Percentiles rank a stretch among this genome's conserved stretches.
phyloP scores from a whole-genome alignment of 2,329 filamentous ascomycete genomes.

The Hymenoscyphus occultus region DNA sequence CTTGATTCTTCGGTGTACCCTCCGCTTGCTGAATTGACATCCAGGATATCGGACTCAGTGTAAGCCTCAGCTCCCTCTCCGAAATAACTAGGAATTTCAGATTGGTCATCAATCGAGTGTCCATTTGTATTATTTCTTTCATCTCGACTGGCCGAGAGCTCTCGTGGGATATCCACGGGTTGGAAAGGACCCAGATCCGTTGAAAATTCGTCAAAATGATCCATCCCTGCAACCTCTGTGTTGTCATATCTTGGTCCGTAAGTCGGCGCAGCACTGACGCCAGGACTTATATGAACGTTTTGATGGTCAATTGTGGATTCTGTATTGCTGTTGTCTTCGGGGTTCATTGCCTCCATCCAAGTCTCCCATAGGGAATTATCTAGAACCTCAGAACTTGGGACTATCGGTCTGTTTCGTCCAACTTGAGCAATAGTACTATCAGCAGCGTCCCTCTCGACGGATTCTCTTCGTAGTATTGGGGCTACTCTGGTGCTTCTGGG shows the following conservation, averaged over 20 bases:
- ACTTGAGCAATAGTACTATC: slow-evolving; percentile 30
- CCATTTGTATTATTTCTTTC: not conserved
- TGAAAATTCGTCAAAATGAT: not conserved
- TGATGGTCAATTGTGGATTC: not conserved
- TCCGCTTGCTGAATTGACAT: slow-evolving; percentile 2
- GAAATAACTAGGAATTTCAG: not conserved
- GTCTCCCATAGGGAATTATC: slow-evolving; percentile 33
- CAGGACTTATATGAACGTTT: slow-evolving; percentile 25
- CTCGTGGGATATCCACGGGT: not conserved
- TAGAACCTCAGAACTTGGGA: slow-evolving; percentile 26
- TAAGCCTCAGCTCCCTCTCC: not conserved
- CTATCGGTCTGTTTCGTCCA: slow-evolving; percentile 19
- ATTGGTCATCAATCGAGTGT: not conserved
- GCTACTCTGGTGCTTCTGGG: slow-evolving; percentile 29
- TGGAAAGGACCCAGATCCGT: not conserved
- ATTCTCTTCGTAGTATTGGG: slow-evolving; percentile 23
- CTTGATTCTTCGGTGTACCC: not conserved
- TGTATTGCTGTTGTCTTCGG: slow-evolving; percentile 5
- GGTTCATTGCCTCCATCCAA: slow-evolving; percentile 25
- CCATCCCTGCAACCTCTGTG: not conserved
- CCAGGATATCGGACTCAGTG: not conserved
- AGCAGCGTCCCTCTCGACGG: slow-evolving; percentile 16
- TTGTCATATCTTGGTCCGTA: not conserved
- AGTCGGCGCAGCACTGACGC: slow-evolving; percentile 22
- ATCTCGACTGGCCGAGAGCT: not conserved